A percentile compares a stretch with the other conserved stretches of the same genome.
Conservation (phyloP, 1,139 yeast species). For the Scheffersomyces insectosa region DNA sequence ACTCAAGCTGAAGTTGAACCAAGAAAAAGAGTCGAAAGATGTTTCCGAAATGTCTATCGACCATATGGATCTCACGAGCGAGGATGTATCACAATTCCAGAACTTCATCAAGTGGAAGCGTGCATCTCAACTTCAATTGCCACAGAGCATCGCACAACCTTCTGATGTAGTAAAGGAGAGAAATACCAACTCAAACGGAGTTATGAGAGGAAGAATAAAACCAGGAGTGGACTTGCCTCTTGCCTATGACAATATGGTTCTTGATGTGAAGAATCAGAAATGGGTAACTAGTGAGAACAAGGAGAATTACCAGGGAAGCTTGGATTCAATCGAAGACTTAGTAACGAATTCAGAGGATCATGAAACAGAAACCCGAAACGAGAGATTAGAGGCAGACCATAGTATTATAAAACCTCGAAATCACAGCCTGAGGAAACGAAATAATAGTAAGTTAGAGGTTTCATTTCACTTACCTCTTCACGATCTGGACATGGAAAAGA, state of each 20-base stretch:
- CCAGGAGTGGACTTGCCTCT: slow-evolving; percentile 39
- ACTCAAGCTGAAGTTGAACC: slow-evolving; percentile 13
- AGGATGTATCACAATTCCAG: slow-evolving; percentile 17
- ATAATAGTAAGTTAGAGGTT: slow-evolving; percentile 34
- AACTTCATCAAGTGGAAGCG: slow-evolving; percentile 40
- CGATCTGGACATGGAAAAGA: slow-evolving; percentile 12
- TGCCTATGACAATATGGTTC: slow-evolving; percentile 40
- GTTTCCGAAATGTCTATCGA: slow-evolving; percentile 21
- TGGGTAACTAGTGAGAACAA: slow-evolving; percentile 36
- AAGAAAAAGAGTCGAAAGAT: slow-evolving; percentile 6
- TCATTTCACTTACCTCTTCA: slow-evolving; percentile 42
- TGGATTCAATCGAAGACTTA: slow-evolving; percentile 49
- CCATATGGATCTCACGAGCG: slow-evolving; percentile 22
- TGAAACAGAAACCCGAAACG: slow-evolving; percentile 4
- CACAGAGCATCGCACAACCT: slow-evolving; percentile 14
- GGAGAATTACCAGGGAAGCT: slow-evolving; percentile 32
- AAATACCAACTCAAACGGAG: slow-evolving; percentile 9
- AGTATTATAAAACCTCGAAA: slow-evolving; percentile 4
- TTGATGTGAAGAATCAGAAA: slow-evolving; percentile 36
- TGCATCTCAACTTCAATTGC: slow-evolving; percentile 36
- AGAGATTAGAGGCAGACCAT: slow-evolving; percentile 4
- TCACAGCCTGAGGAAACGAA: slow-evolving; percentile 6
- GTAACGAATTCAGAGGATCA: slow-evolving; percentile 21
- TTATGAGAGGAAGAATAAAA: slow-evolving; percentile 30
- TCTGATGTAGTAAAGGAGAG: slow-evolving; percentile 10